These are phyloP conservation scores for Xylaria scruposa DNA, from an alignment of 495 filamentous ascomycete species.

Conservation along the genomic window DNA sequence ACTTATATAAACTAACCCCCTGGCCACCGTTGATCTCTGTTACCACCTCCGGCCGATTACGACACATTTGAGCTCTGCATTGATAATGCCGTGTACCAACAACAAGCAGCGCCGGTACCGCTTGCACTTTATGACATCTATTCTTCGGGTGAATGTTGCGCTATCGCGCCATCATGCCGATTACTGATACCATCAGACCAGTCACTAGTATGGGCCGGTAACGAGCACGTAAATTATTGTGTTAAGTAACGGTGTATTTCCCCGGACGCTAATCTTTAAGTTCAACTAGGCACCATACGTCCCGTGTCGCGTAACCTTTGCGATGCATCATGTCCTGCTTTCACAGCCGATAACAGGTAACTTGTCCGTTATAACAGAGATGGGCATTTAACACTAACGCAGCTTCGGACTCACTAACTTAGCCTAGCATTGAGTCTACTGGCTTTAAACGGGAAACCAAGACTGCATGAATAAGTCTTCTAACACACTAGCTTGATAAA, in stretches of 20 bases:
- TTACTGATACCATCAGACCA: constrained; percentile 37
- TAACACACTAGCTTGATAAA: constrained; percentile 6
- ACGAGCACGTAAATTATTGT: constrained; percentile 5
- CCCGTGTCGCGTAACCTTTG: not conserved
- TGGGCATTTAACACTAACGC: constrained; percentile 4
- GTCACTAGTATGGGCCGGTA: constrained; percentile 15
- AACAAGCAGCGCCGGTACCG: constrained; percentile 24
- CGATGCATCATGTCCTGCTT: constrained; percentile 6
- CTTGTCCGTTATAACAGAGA: not conserved
- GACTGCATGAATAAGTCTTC: not conserved
- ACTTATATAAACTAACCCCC: constrained; percentile 15
- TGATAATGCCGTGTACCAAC: constrained; percentile 29
- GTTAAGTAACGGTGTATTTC: constrained; percentile 5
- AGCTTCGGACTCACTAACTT: constrained; percentile 5
- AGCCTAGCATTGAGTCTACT: not conserved
- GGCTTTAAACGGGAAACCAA: not conserved
- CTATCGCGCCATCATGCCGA: constrained; percentile 43
- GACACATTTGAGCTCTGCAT: constrained; percentile 24
- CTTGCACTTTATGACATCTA: constrained; percentile 10
- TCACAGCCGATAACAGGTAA: constrained; percentile 2
- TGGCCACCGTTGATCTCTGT: constrained; percentile 9
- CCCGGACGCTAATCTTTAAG: constrained; percentile 4
- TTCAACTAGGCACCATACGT: not conserved
- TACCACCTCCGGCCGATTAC: constrained; percentile 18
- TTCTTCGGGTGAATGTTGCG: constrained; percentile 17